Base-by-base conservation (phyloP, 768 basidiomycete genomes). In the Pleurotus cornucopiae region DNA sequence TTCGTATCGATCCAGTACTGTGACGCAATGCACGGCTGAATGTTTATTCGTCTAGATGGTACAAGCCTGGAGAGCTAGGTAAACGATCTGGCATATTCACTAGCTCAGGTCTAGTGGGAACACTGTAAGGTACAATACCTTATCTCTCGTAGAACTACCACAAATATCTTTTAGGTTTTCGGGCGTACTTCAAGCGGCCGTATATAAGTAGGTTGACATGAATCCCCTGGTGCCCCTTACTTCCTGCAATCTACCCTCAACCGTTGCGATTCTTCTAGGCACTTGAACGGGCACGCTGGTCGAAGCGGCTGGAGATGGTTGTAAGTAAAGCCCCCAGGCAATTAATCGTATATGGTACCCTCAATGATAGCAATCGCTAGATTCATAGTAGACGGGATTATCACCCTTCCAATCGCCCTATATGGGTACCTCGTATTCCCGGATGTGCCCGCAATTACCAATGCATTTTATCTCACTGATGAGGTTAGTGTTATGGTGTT, bases 361-460 rank as follows among this genome's bases (percentile, higher is more conserved):
- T 34, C 9, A 34, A 34, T 11, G 30, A 34, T 34, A 11, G 30
- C 30, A 34, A 34, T 34, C 30, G 30, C 30, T 61, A 84, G 81
- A 14, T 86, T 88, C 65, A 81, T 88, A 57, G 80, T 86, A 43
- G 85, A 87, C 62, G 85, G 85, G 2, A 69, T 85, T n/a, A 86
- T 88, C 49, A 86, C 86, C 3, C 67, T 87, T 13, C 86, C 86
- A 0, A 84, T 89, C 58, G 86, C 87, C 1, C 62, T 87, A 6
- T 88, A 86, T 64, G 86, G 86, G 0, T 89, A 87, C 64, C 61
- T 86, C 25, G 73, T 87, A 34, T 90, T 91, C 65, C 90, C 89
- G 13, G 85, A 88, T 64, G 75, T 84, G 6, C 88, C 88, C 1
- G 71, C 76, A 13, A 84, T 81, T 0, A 88, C 85, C 2, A 77